Base-by-base conservation (phyloP, 192 early-diverging fungal species). In the Funneliformis mosseae region DNA sequence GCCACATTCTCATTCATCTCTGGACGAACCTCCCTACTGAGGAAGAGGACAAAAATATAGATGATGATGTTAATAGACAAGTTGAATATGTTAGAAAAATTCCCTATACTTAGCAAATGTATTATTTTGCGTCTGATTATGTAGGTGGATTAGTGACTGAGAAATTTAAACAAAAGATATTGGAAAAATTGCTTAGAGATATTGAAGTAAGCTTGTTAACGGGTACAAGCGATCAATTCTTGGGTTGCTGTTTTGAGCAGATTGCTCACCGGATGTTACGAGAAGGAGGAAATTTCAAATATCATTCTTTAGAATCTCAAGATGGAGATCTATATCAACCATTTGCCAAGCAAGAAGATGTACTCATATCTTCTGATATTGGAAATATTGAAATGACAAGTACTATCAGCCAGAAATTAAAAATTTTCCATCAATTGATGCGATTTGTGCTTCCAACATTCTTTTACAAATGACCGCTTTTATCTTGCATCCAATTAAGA, bases 61-160 rank as follows among this genome's bases (percentile, higher is more conserved):
- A 45, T 45, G 43, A 5, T 0, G 5, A 5, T 45, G 43, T 45
- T 45, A 5, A 45, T 45, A 5, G 1, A 45, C 2, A 45, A 45
- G 43, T 45, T 45, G 0, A 1, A 45, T 45, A 45, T 5, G 5
- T 45, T 5, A 27, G 28, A 74, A 27, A 74, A 9, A n/a, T 21
- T 59, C 73, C 25, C 14, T 59, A 74, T n/a, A 39, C 55, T 8
- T 1, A 62, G 43, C 39, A 77, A 64, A 43, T 77, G 23, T 41
- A 64, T 64, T 61, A 23, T 43, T 77, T 77, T 77, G 75, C 75
- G 23, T 77, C 75, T 77, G 39, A 77, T 41, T 63, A 41, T 5
- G 60, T 77, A n/a, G 75, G n/a, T 64, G 18, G 10, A 63, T 63
- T 21, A 42, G 75, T 76, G 55, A 76, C 62, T 4, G 75, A 33